Conservation (phyloP, 2,329 filamentous ascomycete genomes). For the Fonsecaea pedrosoi region DNA sequence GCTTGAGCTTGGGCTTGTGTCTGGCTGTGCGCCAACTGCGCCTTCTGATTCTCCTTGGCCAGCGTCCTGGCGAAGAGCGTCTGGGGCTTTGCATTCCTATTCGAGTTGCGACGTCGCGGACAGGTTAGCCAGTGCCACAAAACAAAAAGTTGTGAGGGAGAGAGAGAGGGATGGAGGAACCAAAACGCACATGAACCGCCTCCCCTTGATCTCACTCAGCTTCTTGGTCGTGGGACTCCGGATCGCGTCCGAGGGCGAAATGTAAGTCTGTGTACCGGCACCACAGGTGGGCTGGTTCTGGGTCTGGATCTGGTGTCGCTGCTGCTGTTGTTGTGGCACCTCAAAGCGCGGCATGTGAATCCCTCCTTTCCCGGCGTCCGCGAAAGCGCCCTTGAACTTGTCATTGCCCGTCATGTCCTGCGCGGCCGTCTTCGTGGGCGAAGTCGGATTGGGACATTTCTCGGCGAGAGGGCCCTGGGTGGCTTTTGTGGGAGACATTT, state of each 20-base stretch:
- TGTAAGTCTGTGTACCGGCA: conserved; percentile 45
- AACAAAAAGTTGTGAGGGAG: not conserved
- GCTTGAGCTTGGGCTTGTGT: not conserved
- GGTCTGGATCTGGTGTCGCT: not conserved
- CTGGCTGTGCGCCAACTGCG: not conserved
- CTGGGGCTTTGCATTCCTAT: conserved; percentile 45
- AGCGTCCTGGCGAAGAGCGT: conserved; percentile 55
- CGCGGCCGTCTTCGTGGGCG: conserved; percentile 30
- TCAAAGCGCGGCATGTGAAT: not conserved
- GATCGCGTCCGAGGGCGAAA: conserved; percentile 58
- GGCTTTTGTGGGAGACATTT: conserved; percentile 31
- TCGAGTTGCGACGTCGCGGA: conserved; percentile 42
- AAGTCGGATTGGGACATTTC: conserved; percentile 30
- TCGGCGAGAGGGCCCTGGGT: conserved; percentile 23
- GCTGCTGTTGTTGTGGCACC: not conserved
- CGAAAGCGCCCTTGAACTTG: not conserved
- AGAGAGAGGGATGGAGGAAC: not conserved
- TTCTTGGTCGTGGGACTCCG: conserved; percentile 60
- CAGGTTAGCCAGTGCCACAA: not conserved
- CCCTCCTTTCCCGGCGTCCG: conserved; percentile 16
- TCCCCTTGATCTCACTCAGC: conserved; percentile 57
- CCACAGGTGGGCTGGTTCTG: conserved; percentile 5
- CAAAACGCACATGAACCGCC: conserved; percentile 49
- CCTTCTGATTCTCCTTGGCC: conserved; percentile 47
- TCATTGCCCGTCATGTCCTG: no score